A percentile compares a stretch with the other conserved stretches of the same genome.
Evolutionary conservation across 805 yeast genomes (phyloP).

Genomic region (Danielia oregonensis): DNA sequence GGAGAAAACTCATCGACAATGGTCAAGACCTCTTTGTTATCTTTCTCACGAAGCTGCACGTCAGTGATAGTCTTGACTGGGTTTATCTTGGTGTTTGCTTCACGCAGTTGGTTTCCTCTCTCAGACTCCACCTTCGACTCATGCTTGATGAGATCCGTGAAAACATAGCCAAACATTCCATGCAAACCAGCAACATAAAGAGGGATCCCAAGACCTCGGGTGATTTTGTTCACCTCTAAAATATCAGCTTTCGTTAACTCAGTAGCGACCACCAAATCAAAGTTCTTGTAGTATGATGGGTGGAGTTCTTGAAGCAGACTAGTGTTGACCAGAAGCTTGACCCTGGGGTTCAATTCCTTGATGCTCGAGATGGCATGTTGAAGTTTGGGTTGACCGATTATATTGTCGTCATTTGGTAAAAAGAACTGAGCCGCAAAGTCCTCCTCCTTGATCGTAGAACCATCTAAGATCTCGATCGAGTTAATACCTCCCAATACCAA

Average conservation of each 20-base stretch:
- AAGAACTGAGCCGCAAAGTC: slow-evolving; percentile 79
- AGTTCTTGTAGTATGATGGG: slow-evolving; percentile 44
- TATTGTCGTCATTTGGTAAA: slow-evolving; percentile 46
- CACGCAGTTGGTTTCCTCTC: slow-evolving; percentile 39
- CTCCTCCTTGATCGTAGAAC: slow-evolving; percentile 46
- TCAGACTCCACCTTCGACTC: slow-evolving; percentile 51
- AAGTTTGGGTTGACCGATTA: slow-evolving; percentile 54
- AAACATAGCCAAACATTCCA: slow-evolving; percentile 81
- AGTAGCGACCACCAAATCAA: slow-evolving; percentile 73
- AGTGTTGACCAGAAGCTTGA: slow-evolving; percentile 47
- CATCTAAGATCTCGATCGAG: slow-evolving; percentile 65
- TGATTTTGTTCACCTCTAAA: slow-evolving; percentile 45
- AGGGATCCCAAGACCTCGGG: slow-evolving; percentile 58
- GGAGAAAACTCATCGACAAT: slow-evolving; percentile 36
- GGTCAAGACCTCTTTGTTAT: slow-evolving; percentile 41
- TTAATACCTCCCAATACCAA: slow-evolving; percentile 87
- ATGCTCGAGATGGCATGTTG: slow-evolving; percentile 55
- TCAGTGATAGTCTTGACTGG: slow-evolving; percentile 30
- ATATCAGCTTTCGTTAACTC: slow-evolving; percentile 48
- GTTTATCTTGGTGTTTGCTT: slow-evolving; percentile 50
- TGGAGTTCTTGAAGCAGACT: slow-evolving; percentile 14
- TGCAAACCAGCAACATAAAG: slow-evolving; percentile 65
- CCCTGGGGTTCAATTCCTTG: slow-evolving; percentile 77
- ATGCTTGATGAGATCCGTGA: slow-evolving; percentile 73
- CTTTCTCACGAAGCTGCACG: slow-evolving; percentile 29